A percentile compares a stretch with the other conserved stretches of the same genome.
These are phyloP conservation scores for Ophiosphaerella herpotricha DNA, from an alignment of 2,329 filamentous ascomycete species.

Conservation along the genomic window DNA sequence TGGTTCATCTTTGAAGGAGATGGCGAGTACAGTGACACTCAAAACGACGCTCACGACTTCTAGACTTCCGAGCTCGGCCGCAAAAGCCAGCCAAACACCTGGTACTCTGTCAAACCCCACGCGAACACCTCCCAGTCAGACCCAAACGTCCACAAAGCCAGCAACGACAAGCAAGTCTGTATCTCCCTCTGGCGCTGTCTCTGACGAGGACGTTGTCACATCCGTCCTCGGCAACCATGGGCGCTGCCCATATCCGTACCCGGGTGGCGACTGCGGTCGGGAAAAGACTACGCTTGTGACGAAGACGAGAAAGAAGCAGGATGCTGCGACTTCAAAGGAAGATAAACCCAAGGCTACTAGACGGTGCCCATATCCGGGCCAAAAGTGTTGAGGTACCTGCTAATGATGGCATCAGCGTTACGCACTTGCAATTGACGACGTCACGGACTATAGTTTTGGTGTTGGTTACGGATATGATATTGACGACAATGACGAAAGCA, in stretches of 20 bases:
- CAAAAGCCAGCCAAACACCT: neutral
- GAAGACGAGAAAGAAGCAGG: slow-evolving; percentile 1
- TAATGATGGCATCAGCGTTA: neutral
- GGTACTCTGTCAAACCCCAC: neutral
- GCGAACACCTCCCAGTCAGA: neutral
- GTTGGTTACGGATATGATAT: slow-evolving; percentile 4
- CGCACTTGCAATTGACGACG: neutral
- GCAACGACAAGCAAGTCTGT: neutral
- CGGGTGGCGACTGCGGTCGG: slow-evolving; percentile 23
- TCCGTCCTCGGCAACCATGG: slow-evolving; percentile 11
- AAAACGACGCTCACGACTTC: neutral
- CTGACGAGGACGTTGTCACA: slow-evolving; percentile 5
- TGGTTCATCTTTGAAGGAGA: neutral
- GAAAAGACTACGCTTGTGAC: slow-evolving; percentile 20
- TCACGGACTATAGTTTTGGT: slow-evolving; percentile 2
- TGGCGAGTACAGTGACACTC: neutral
- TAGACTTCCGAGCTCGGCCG: neutral
- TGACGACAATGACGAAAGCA: neutral
- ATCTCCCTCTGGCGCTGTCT: neutral
- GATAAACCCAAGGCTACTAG: slow-evolving; percentile 3
- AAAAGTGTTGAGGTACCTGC: slow-evolving; percentile 8
- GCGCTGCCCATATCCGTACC: slow-evolving; percentile 40
- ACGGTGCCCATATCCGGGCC: slow-evolving; percentile 25
- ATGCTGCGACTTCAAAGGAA: neutral
- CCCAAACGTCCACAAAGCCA: neutral